These are phyloP conservation scores for Fusarium lyarnte DNA, from an alignment of 2,329 filamentous ascomycete species.

Conservation along the genomic window DNA sequence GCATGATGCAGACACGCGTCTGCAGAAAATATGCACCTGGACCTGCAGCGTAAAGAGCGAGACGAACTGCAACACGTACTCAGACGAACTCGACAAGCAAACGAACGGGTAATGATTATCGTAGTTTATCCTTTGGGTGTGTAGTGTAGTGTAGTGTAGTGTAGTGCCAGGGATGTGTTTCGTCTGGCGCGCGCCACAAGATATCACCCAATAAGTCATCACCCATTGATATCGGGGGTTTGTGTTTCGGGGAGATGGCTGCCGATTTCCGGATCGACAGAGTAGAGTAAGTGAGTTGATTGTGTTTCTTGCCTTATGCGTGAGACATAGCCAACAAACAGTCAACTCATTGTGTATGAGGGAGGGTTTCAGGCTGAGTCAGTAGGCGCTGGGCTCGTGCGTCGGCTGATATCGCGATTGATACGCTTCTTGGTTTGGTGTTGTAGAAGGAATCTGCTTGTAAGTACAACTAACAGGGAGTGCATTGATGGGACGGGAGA, in stretches of 20 bases:
- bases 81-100: constrained; percentile 31
- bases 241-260: constrained; percentile 28
- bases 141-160: background rate
- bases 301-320: background rate
- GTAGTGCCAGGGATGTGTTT: constrained; percentile 36
- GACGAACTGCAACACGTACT: constrained; percentile 32
- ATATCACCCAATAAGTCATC: constrained; percentile 8
- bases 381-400: constrained; percentile 10
- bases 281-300: constrained; percentile 1
- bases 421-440: background rate
- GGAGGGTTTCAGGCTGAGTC: constrained; percentile 26
- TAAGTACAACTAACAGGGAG: background rate
- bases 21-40: constrained; percentile 28
- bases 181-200: constrained; percentile 42
- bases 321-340: background rate
- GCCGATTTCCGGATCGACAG: constrained; percentile 31
- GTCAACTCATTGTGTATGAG: constrained; percentile 3
- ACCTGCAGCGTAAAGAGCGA: constrained; percentile 12
- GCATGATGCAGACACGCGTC: constrained; percentile 33
- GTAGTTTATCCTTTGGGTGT: constrained; percentile 11
- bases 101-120: constrained; percentile 13
- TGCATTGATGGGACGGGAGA: constrained; percentile 7
- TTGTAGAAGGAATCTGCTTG: background rate
- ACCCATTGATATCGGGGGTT: background rate
- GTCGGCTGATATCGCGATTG: background rate